Evolutionary conservation across 345 rosid species (phyloP).

Genomic region (Turnera subulata): DNA sequence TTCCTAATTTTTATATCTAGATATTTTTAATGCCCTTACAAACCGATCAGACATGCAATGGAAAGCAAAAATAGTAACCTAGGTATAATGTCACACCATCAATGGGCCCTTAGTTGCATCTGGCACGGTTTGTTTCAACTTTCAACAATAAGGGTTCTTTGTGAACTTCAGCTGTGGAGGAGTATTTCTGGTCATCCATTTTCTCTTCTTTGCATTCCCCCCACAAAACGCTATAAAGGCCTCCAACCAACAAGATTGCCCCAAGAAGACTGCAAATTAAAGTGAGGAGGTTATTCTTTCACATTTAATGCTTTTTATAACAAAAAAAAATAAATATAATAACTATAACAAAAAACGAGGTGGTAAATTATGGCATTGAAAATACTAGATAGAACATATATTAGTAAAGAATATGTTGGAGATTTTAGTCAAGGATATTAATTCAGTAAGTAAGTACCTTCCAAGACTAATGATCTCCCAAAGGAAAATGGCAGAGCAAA

Average conservation of each 20-base stretch:
- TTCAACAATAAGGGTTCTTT: conserved; percentile 34
- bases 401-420: too few species aligned
- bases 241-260: conserved; percentile 60
- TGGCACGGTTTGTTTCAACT: conserved; percentile 31
- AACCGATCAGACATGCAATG: too few species aligned
- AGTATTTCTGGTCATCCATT: conserved; percentile 14
- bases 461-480: conserved; percentile 64
- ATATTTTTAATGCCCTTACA: too few species aligned
- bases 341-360: too few species aligned
- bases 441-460: too few species aligned
- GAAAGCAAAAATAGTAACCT: neutral
- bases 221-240: conserved; percentile 83
- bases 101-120: conserved; percentile 17
- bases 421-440: too few species aligned
- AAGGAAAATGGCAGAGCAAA: conserved; percentile 55
- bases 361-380: too few species aligned
- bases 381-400: too few species aligned
- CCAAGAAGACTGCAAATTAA: conserved; percentile 86
- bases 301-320: too few species aligned
- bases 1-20: too few species aligned
- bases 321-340: too few species aligned
- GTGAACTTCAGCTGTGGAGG: conserved; percentile 25
- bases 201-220: conserved; percentile 65
- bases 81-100: conserved; percentile 2
- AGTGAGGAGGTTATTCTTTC: too few species aligned